Percentiles rank a stretch among this genome's conserved stretches.
Conservation (phyloP, 176 grass and related monocot genomes). For the Triticum dicoccoides region DNA sequence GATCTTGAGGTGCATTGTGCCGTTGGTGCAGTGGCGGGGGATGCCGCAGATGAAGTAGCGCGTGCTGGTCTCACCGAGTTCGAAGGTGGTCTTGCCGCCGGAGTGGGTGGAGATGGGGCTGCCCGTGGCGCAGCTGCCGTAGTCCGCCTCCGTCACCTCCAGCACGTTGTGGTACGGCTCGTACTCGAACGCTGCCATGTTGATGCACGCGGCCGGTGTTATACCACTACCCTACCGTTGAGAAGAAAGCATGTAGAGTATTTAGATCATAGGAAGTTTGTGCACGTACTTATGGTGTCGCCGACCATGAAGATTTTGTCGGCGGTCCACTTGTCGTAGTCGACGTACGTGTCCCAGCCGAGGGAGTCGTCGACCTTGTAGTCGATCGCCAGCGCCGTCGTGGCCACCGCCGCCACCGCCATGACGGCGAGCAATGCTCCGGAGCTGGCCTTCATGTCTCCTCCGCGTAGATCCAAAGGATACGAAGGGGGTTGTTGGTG, state of each 20-base stretch:
- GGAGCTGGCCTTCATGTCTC: constrained; percentile 26
- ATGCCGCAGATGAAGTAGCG: constrained; percentile 89
- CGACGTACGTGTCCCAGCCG: constrained; percentile 58
- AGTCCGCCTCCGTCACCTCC: constrained; percentile 51
- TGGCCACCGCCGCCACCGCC: constrained; percentile 21
- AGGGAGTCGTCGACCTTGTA: constrained; percentile 42
- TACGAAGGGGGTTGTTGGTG: not conserved
- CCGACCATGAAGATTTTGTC: constrained; percentile 51
- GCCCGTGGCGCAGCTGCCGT: constrained; percentile 37
- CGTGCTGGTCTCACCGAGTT: constrained; percentile 40
- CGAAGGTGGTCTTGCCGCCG: constrained; percentile 45
- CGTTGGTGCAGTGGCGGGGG: constrained; percentile 55
- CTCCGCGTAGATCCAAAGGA: not conserved
- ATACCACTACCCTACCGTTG: not conserved
- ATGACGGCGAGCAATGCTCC: constrained; percentile 22
- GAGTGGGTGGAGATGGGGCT: constrained; percentile 36
- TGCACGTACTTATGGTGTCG: constrained; percentile 56
- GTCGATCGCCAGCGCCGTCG: constrained; percentile 29
- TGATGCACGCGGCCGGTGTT: not conserved
- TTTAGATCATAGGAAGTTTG: not conserved
- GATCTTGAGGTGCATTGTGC: constrained; percentile 69
- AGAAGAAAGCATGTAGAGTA: not conserved
- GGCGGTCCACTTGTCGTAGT: constrained; percentile 48
- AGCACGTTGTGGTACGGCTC: constrained; percentile 56
- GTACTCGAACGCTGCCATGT: constrained; percentile 54